Conservation (phyloP, 352 stramenopile species). For the Pythium brachiatum region DNA sequence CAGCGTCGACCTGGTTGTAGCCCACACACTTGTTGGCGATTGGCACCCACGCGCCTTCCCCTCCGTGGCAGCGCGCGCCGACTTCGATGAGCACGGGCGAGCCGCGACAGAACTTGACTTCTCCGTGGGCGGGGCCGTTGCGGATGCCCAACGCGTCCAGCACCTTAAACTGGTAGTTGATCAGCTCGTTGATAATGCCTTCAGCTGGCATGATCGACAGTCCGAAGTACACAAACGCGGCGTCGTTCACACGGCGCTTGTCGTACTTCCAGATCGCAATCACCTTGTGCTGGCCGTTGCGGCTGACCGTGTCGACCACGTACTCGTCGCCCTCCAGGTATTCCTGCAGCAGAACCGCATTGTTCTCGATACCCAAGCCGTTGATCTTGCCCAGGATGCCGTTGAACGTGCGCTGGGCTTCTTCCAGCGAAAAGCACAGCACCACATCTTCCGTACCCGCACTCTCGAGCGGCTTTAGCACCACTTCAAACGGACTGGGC, state of each 20-base stretch:
- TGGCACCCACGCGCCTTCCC: slow-evolving; percentile 92
- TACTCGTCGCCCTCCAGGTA: slow-evolving; percentile 95
- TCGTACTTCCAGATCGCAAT: slow-evolving; percentile 98
- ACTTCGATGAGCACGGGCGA: slow-evolving; percentile 94
- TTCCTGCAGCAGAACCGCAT: slow-evolving; percentile 89
- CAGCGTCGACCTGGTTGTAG: slow-evolving; percentile 93
- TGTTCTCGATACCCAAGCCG: slow-evolving; percentile 82
- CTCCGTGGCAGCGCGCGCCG: slow-evolving; percentile 94
- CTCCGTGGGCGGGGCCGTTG: slow-evolving; percentile 74
- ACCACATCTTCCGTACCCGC: slow-evolving; percentile 75
- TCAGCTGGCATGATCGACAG: slow-evolving; percentile 70
- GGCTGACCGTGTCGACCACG: slow-evolving; percentile 94
- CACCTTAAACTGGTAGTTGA: slow-evolving; percentile 83
- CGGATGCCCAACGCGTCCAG: slow-evolving; percentile 67
- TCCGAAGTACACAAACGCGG: slow-evolving; percentile 94
- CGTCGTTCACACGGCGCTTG: slow-evolving; percentile 93
- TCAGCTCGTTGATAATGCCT: slow-evolving; percentile 71
- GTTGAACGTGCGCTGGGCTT: slow-evolving; percentile 79
- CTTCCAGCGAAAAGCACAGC: slow-evolving; percentile 74
- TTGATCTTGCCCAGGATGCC: slow-evolving; percentile 87
- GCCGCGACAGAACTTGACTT: slow-evolving; percentile 84
- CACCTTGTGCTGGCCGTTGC: slow-evolving; percentile 93
- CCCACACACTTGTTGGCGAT: slow-evolving; percentile 90
- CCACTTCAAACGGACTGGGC: slow-evolving; percentile 74
- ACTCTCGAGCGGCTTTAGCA: slow-evolving; percentile 90